phyloP scores from a whole-genome alignment of 768 basidiomycete species.

The Auricularia heimuer region DNA sequence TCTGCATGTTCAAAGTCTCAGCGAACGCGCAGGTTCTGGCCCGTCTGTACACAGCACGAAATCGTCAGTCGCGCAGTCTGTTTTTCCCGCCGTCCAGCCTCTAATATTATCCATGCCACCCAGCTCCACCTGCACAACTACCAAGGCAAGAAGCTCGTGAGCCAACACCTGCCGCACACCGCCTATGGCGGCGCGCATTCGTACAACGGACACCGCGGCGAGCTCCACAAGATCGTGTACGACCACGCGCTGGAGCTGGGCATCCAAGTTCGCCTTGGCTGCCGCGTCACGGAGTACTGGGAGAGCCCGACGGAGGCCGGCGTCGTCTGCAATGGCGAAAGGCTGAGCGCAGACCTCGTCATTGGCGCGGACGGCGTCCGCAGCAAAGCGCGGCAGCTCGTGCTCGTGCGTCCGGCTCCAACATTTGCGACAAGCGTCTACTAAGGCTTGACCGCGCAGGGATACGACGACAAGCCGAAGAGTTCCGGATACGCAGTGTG shows the following conservation, averaged over 20 bases:
- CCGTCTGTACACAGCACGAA: constrained; percentile 12
- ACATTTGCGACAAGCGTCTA: not conserved
- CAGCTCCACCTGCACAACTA: constrained; percentile 14
- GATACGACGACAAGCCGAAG: constrained; percentile 16
- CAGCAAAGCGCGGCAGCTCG: constrained; percentile 10
- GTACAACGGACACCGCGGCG: constrained; percentile 21
- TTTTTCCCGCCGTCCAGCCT: no score
- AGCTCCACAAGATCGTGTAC: constrained; percentile 15
- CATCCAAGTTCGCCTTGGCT: constrained; percentile 14
- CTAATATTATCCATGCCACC: not conserved
- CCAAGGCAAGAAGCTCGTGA: constrained; percentile 14
- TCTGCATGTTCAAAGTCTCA: constrained; percentile 2
- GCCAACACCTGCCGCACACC: constrained; percentile 12
- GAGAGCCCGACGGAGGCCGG: constrained; percentile 11
- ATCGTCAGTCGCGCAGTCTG: not conserved
- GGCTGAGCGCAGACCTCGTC: constrained; percentile 15
- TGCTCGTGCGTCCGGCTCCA: constrained; percentile 13
- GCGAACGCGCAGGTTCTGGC: constrained; percentile 12
- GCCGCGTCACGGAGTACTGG: constrained; percentile 14
- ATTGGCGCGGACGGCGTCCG: constrained; percentile 20
- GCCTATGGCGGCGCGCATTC: constrained; percentile 12
- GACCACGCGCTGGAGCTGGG: constrained; percentile 15
- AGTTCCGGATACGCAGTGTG: constrained; percentile 18
- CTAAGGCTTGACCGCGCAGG: constrained; percentile 9
- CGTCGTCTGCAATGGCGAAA: constrained; percentile 12